phyloP scores from a whole-genome alignment of 805 yeast genomes.

The Nakazawaea wyomingensis region DNA sequence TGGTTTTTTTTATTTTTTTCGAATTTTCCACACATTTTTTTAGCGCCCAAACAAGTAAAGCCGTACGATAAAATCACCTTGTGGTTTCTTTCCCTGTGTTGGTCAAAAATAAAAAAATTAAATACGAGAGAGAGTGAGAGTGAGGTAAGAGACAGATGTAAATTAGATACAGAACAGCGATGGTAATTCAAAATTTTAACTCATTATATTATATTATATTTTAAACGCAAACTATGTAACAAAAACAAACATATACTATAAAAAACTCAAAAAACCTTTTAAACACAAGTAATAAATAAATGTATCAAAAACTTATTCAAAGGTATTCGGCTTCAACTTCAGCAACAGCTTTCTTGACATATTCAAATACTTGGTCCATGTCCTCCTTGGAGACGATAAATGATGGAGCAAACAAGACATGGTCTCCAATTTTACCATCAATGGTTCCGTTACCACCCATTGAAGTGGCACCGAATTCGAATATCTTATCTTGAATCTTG shows the following conservation, averaged over 20 bases:
- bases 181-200: too few relatives aligned
- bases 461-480: constrained; percentile 35
- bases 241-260: neutral
- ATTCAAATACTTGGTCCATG: constrained; percentile 33
- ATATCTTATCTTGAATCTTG: constrained; percentile 29
- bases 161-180: too few relatives aligned
- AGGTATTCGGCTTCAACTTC: constrained; percentile 26
- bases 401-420: constrained; percentile 41
- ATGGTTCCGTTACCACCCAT: constrained; percentile 36
- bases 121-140: too few relatives aligned
- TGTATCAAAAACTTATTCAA: neutral
- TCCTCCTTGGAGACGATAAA: constrained; percentile 33
- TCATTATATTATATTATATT: too few relatives aligned
- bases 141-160: too few relatives aligned
- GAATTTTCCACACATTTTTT: too few relatives aligned
- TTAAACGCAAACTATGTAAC: too few relatives aligned
- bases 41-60: too few relatives aligned
- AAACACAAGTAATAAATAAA: neutral
- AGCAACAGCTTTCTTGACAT: constrained; percentile 33
- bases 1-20: too few relatives aligned
- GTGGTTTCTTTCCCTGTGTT: too few relatives aligned
- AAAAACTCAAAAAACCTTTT: neutral
- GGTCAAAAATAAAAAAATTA: too few relatives aligned
- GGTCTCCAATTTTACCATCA: constrained; percentile 39
- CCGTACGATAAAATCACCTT: too few relatives aligned